phyloP scores from a whole-genome alignment of 805 yeast genomes.

The Spathaspora hagerdaliae region DNA sequence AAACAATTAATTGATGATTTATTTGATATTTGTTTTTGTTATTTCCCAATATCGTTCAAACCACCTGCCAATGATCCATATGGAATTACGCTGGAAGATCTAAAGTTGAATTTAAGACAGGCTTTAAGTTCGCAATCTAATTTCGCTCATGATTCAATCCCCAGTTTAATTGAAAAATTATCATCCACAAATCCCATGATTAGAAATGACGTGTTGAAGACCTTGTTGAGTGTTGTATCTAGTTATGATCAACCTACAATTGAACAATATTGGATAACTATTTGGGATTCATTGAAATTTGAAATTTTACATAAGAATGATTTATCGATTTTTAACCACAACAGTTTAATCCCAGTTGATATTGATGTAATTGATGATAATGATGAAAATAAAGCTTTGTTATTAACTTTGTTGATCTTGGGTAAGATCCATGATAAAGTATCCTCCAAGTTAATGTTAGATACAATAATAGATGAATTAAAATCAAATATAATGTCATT shows the following conservation, averaged over 20 bases:
- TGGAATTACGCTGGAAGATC: conserved; percentile 68
- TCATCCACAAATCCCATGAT: conserved; percentile 71
- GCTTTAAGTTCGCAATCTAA: conserved; percentile 59
- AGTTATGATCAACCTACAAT: conserved; percentile 48
- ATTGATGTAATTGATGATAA: conserved; percentile 25
- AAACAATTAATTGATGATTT: conserved; percentile 54
- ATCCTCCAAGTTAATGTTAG: conserved; percentile 34
- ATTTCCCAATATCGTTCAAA: conserved; percentile 92
- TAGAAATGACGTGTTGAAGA: conserved; percentile 66
- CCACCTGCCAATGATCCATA: conserved; percentile 92
- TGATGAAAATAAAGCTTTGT: conserved; percentile 32
- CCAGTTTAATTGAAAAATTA: conserved; percentile 74
- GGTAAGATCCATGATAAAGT: conserved; percentile 40
- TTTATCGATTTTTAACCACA: conserved; percentile 17
- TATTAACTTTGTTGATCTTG: conserved; percentile 35
- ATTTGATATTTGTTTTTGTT: conserved; percentile 88
- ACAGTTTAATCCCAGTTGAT: conserved; percentile 22
- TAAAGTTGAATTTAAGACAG: conserved; percentile 57
- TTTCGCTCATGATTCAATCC: conserved; percentile 71
- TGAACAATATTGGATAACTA: conserved; percentile 58
- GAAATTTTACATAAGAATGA: conserved; percentile 70
- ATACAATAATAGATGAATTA: conserved; percentile 43
- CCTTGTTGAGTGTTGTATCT: conserved; percentile 55
- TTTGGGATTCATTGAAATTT: conserved; percentile 87
- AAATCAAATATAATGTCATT: conserved; percentile 46